Evolutionary conservation across 78 protist genomes (phyloP).

Genomic region (Capsaspora owczarzaki): DNA sequence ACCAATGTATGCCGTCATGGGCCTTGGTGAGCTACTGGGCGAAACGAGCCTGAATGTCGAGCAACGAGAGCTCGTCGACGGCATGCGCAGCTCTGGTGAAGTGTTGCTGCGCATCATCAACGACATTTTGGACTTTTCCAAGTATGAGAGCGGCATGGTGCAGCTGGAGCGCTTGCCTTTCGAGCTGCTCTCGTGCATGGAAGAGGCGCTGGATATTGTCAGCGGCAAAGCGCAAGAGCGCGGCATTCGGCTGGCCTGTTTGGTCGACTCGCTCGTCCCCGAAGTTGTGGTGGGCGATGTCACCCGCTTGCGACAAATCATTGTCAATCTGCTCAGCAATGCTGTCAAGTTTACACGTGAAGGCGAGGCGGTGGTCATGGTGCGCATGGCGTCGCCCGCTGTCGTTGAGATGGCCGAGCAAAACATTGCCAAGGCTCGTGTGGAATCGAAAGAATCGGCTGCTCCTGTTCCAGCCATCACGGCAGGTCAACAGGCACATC

Average conservation of each 20-base stretch:
- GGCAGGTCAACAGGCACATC: no score
- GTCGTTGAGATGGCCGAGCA: no score
- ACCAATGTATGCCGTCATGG: conserved; percentile 1
- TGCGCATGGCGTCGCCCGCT: no score
- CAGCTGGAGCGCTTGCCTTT: not conserved
- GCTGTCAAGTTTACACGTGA: conserved; percentile 47
- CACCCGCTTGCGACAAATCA: conserved; percentile 17
- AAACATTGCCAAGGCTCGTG: no score
- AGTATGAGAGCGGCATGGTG: not conserved
- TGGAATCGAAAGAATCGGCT: no score
- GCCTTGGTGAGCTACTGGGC: not conserved
- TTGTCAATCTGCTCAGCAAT: conserved; percentile 37
- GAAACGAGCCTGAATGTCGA: not conserved
- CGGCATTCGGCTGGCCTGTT: no score
- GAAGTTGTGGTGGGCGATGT: conserved; percentile 37
- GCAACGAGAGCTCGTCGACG: not conserved
- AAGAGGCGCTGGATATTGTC: not conserved
- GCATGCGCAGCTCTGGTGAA: not conserved
- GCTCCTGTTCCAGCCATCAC: no score
- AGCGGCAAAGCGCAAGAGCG: no score
- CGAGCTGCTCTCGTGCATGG: not conserved
- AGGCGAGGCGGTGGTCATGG: no score
- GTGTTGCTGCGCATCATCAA: not conserved
- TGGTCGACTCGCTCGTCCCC: conserved; percentile 22
- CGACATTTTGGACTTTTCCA: conserved; percentile 7